These are phyloP conservation scores for Juncus effusus DNA, from an alignment of 176 grass and related monocot species.

Conservation along the genomic window DNA sequence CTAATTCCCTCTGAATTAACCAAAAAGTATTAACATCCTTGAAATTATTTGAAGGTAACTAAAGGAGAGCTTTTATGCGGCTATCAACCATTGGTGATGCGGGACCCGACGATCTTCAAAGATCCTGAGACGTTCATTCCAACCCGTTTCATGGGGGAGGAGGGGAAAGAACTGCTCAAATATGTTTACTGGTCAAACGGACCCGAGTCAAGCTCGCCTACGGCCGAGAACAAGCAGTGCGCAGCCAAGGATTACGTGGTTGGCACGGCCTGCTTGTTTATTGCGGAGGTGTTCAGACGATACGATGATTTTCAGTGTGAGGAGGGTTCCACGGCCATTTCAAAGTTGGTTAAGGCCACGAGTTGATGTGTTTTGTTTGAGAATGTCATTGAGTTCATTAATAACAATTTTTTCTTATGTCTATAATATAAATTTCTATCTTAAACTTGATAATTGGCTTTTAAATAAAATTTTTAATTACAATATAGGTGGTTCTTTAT, in stretches of 20 bases:
- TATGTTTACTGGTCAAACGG: constrained; percentile 91
- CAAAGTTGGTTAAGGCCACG: constrained; percentile 48
- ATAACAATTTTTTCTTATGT: no score
- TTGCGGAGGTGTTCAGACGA: constrained; percentile 59
- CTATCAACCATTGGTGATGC: constrained; percentile 82
- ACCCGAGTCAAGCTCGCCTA: constrained; percentile 44
- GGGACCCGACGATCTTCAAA: constrained; percentile 62
- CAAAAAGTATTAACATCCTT: no score
- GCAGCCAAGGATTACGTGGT: constrained; percentile 82
- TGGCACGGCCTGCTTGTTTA: constrained; percentile 71
- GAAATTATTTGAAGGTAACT: constrained; percentile 13
- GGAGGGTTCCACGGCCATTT: constrained; percentile 28
- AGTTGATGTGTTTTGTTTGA: not conserved
- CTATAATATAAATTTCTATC: no score
- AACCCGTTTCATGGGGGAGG: constrained; percentile 52
- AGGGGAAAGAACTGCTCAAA: constrained; percentile 43
- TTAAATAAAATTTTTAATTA: no score
- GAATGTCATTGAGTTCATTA: no score
- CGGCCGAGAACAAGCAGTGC: constrained; percentile 72
- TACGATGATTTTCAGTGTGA: constrained; percentile 72
- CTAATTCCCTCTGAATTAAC: no score
- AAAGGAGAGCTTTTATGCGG: constrained; percentile 82
- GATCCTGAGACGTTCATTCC: constrained; percentile 60
- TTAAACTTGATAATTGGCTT: no score
- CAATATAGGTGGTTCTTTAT: no score